Base-by-base conservation (phyloP, 73 alveolate species). In the Paramecium sonneborni region DNA sequence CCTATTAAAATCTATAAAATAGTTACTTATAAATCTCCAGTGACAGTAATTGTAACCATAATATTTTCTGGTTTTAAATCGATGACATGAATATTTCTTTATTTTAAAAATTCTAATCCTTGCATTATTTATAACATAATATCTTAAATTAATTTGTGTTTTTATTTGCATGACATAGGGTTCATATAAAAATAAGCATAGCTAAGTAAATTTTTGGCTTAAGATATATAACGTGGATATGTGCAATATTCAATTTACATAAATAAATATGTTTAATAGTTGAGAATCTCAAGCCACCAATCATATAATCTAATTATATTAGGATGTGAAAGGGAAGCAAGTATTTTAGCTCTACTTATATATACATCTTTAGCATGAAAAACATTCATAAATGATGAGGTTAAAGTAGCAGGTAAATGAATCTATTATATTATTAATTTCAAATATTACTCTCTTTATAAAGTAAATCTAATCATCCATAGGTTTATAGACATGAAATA, bases 171-270 rank as follows among this genome's bases (percentile, higher is more conserved):
- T 6, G 76, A 23, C 30, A 15, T 57, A 57, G 87, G 87, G 12
- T 74, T 74, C 87, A 74, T 74, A 20, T 74, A 74, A 37, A 74
- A 74, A 74, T 74, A 74, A 39, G 87, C 6, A 74, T 74, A 74
- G 12, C 87, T 74, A 14, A 74, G 57, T 14, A 74, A 74, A 74
- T 74, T 74, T n/a, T 74, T 74, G 44, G 87, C 87, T 15, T 74
- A 39, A 32, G 87, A 74, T 15, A 34, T 0, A 28, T 34, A 39
- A 18, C 87, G 57, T 34, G 87, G 87, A 74, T 34, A 74, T 9
- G 87, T 74, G 44, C 87, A 74, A 74, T 74, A 74, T 74, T 74
- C 87, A 74, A 34, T 21, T 74, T 74, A 20, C 87, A 74, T 74
- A 35, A 74, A 74, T 12, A 74, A 6, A 62, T 30, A 62, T 23